Conservation (phyloP, 2,329 filamentous ascomycete genomes). For the Pestalotiopsis sp. region DNA sequence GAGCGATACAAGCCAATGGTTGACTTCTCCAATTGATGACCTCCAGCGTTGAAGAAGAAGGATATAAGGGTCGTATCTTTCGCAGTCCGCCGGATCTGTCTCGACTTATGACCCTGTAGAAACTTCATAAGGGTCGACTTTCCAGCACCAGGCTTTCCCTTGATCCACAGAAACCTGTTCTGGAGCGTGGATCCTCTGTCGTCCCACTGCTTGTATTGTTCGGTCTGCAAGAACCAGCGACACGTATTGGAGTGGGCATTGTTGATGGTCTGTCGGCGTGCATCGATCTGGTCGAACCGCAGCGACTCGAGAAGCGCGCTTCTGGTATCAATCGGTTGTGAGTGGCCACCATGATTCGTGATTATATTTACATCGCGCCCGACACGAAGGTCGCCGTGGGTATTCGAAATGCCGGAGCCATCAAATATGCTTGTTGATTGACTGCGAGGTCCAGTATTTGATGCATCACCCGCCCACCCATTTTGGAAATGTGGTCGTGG, state of each 20-base stretch:
- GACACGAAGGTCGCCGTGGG: neutral
- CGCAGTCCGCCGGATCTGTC: neutral
- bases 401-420: neutral
- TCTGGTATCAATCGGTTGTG: neutral
- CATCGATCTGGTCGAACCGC: neutral
- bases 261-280: neutral
- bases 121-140: conserved; percentile 7
- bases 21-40: conserved; percentile 45
- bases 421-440: neutral
- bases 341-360: neutral
- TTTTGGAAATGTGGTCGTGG: neutral
- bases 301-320: neutral
- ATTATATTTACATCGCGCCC: neutral
- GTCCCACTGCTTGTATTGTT: neutral
- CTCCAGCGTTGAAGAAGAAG: conserved; percentile 54
- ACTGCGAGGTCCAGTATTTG: neutral
- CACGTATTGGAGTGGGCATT: neutral
- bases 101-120: neutral
- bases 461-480: neutral
- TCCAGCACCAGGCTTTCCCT: neutral
- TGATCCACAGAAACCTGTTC: neutral
- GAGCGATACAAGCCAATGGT: conserved; percentile 52
- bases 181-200: neutral
- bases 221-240: neutral
- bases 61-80: conserved; percentile 19